Evolutionary conservation across 1,284 basidiomycete genomes (phyloP).

Genomic region (Meripilus lineatus): DNA sequence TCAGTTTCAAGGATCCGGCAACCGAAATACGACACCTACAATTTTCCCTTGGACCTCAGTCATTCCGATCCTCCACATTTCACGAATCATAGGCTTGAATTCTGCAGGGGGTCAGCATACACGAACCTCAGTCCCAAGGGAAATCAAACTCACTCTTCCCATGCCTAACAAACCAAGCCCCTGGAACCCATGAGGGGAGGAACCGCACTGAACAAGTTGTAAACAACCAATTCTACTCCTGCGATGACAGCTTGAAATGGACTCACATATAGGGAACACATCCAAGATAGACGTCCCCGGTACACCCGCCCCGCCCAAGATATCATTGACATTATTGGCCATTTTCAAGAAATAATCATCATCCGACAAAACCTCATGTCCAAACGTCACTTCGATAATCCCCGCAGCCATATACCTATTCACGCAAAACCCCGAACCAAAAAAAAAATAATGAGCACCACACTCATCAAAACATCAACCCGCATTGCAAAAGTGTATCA

Average conservation of each 20-base stretch:
- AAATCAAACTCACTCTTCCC: constrained; percentile 8
- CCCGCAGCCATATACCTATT: constrained; percentile 5
- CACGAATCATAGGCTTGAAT: not conserved
- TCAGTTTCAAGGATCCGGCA: not conserved
- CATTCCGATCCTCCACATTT: constrained; percentile 17
- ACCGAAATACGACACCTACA: constrained; percentile 11
- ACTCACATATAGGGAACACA: constrained; percentile 19
- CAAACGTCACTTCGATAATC: constrained; percentile 23
- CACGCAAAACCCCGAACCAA: constrained; percentile 29
- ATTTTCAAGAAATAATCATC: constrained; percentile 18
- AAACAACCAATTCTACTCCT: too few species aligned
- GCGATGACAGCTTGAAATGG: not conserved
- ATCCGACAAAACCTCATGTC: constrained; percentile 17
- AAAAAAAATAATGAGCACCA: constrained; percentile 13
- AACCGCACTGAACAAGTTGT: constrained; percentile 20
- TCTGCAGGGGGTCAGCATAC: not conserved
- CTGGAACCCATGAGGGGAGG: constrained; percentile 22
- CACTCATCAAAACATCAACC: not conserved
- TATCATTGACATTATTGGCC: constrained; percentile 16
- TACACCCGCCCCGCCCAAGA: constrained; percentile 14
- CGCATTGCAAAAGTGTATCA: not conserved
- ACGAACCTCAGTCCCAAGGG: not conserved
- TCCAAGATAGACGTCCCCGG: constrained; percentile 16
- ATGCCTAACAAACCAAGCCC: constrained; percentile 21
- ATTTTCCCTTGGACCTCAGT: constrained; percentile 17